Percentiles rank a stretch among this genome's conserved stretches.
Conservation (phyloP, 140 eudicot genomes). For the Anethum foeniculum region DNA sequence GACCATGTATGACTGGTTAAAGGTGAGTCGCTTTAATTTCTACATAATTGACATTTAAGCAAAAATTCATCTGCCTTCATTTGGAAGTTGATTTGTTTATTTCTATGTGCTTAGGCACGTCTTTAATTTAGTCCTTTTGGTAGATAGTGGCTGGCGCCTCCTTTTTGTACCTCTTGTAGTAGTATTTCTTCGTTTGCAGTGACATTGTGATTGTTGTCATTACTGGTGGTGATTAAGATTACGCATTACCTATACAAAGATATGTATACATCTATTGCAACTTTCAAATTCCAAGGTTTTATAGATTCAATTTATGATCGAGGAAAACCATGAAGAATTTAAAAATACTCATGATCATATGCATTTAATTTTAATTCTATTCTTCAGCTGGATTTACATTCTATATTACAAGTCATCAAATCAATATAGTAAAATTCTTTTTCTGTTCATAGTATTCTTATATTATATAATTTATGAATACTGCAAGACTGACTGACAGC, state of each 20-base stretch:
- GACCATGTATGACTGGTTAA: conserved; percentile 77
- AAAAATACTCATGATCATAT: background rate
- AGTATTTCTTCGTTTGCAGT: background rate
- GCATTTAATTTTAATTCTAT: background rate
- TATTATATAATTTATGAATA: background rate
- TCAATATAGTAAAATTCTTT: background rate
- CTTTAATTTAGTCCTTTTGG: background rate
- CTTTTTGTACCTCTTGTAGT: background rate
- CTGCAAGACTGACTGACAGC: background rate
- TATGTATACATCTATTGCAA: background rate
- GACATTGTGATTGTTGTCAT: background rate
- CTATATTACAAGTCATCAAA: background rate
- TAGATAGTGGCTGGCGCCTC: background rate
- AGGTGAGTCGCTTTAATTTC: conserved; percentile 25
- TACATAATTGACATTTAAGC: background rate
- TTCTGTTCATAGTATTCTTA: background rate
- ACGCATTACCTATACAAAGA: background rate
- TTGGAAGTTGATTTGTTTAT: background rate
- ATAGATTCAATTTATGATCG: background rate
- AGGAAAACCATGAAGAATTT: background rate
- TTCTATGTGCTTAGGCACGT: background rate
- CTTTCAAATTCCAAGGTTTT: background rate
- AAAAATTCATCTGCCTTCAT: background rate
- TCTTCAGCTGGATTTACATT: background rate
- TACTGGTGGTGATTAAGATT: background rate